phyloP scores from a whole-genome alignment of 148 eudicot genomes.

The Rhododendron simsii region DNA sequence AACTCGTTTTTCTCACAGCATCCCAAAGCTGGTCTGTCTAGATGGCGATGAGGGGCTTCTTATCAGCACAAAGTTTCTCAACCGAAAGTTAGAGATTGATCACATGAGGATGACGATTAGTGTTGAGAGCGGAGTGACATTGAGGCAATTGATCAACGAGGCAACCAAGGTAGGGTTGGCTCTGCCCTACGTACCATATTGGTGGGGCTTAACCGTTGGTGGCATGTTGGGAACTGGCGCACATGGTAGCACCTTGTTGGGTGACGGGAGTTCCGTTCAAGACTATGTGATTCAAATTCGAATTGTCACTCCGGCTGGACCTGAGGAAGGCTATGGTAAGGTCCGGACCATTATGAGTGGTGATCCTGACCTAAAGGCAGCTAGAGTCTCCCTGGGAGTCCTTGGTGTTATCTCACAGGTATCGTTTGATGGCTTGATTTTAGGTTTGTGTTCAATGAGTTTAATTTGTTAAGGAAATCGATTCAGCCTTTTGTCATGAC shows the following conservation, averaged over 20 bases:
- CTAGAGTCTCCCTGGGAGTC: slow-evolving; percentile 74
- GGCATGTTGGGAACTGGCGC: slow-evolving; percentile 74
- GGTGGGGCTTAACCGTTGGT: slow-evolving; percentile 79
- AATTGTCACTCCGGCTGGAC: slow-evolving; percentile 43
- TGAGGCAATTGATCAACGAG: slow-evolving; percentile 49
- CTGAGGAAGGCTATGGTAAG: slow-evolving; percentile 39
- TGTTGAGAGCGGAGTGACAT: slow-evolving; percentile 56
- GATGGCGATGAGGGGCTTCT: slow-evolving; percentile 55
- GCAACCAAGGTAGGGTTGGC: slow-evolving; percentile 49
- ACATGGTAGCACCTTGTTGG: slow-evolving; percentile 75
- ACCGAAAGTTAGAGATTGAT: slow-evolving; percentile 28
- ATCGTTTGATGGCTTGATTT: not conserved
- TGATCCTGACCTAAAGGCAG: slow-evolving; percentile 51
- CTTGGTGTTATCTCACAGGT: slow-evolving; percentile 86
- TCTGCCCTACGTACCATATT: slow-evolving; percentile 64
- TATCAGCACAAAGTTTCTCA: slow-evolving; percentile 56
- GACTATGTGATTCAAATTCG: slow-evolving; percentile 53
- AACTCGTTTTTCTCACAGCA: slow-evolving; percentile 53
- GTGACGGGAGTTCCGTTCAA: slow-evolving; percentile 61
- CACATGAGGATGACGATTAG: slow-evolving; percentile 17
- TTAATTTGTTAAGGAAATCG: not conserved
- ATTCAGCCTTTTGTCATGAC: not conserved
- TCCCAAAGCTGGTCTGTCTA: slow-evolving; percentile 57
- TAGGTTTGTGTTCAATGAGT: not conserved
- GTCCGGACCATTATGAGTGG: slow-evolving; percentile 24